These are phyloP conservation scores for Penicillium odoratum DNA, from an alignment of 495 filamentous ascomycete genomes.

Conservation along the genomic window DNA sequence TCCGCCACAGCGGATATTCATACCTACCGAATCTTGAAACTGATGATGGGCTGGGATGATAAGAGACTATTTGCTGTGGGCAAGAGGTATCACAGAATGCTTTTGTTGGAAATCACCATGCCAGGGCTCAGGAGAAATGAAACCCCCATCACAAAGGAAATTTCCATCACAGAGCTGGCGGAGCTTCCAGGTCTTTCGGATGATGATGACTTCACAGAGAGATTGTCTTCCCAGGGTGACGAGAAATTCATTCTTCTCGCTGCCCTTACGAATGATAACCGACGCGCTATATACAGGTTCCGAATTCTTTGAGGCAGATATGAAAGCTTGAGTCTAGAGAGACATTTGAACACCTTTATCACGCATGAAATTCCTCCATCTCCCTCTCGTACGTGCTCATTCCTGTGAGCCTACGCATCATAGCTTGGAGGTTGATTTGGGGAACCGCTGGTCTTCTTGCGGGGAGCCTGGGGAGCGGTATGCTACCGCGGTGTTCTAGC, in stretches of 20 bases:
- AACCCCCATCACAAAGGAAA: neutral
- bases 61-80: constrained; percentile 30
- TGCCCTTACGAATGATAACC: constrained; percentile 11
- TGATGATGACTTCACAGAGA: constrained; percentile 20
- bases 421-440: constrained; percentile 1
- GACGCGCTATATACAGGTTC: constrained; percentile 14
- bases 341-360: neutral
- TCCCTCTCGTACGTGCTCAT: neutral
- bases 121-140: constrained; percentile 1
- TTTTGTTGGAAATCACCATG: constrained; percentile 29
- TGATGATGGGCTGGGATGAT: constrained; percentile 25
- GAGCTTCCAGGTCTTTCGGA: constrained; percentile 23
- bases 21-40: constrained; percentile 29
- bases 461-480: neutral
- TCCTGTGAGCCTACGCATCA: neutral
- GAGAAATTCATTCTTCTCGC: constrained; percentile 16
- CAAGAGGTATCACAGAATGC: constrained; percentile 16
- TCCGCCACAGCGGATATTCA: constrained; percentile 19
- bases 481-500: constrained; percentile 1
- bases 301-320: neutral
- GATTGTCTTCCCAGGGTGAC: constrained; percentile 8
- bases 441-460: neutral
- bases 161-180: constrained; percentile 17
- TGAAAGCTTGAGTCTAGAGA: neutral
- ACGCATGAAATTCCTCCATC: neutral